Base-by-base conservation (phyloP, 129 eudicot species). In the Kitagawia praeruptora region DNA sequence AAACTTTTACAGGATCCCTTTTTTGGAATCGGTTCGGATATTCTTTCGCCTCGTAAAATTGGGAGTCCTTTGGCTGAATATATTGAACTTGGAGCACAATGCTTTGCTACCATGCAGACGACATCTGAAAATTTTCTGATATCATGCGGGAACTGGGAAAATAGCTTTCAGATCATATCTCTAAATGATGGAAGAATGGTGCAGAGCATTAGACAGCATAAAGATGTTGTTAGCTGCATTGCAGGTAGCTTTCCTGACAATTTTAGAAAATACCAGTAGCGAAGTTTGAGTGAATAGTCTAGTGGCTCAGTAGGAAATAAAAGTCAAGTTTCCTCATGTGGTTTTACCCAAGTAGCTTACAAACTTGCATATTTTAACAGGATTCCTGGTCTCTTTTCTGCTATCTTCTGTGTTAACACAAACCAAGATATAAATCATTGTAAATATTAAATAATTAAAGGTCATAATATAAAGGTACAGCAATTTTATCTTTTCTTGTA, bases 121-220 rank as follows among this genome's bases (percentile, higher is more conserved):
- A 82, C 96, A 78, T 86, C 98, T 79, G 99, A 94, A 45, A 92
- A 85, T 82, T 96, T 85, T 84, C 83, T 96, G 81, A 91, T 96
- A 70, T 87, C 98, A 27, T 96, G 98, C 70, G 99, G 99, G 67
- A 96, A 89, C 79, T 96, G 99, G 98, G 99, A 92, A 77, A 96
- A 96, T 70, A 92, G 98, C 80, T 92, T 96, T 80, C 97, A 92
- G 87, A 91, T 96, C 78, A 86, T 88, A 75, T 86, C 97, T 83
- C 86, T 96, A 9, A 80, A 77, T 81, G 96, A 92, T 85, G 99
- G 99, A 81, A 85, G 96, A 83, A 88, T 90, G 86, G 96, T 92
- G 78, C 99, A 96, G 83, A 96, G 99, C 84, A 88, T 96, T 49
- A 82, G 98, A 84, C 93, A 89, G 74, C 99, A 96, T 85, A 96